Evolutionary conservation across 306 rosid genomes (phyloP).

Genomic region (Gastrolobium villosum): DNA sequence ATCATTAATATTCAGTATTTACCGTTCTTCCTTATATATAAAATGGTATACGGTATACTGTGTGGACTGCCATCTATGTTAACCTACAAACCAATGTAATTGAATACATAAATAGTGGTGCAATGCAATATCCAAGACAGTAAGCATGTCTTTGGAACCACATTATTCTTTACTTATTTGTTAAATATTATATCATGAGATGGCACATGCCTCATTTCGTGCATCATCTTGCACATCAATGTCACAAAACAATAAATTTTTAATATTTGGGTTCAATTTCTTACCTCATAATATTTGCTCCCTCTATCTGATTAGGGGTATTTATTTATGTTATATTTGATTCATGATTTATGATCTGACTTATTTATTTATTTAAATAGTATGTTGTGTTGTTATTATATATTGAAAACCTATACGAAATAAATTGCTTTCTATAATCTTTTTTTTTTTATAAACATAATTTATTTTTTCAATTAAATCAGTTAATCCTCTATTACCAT

Average conservation of each 20-base stretch:
- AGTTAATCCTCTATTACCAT: too few species aligned
- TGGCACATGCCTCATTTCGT: slow-evolving; percentile 29
- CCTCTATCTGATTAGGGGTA: too few species aligned
- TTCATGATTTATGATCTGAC: too few species aligned
- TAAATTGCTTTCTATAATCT: too few species aligned
- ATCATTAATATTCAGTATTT: neutral
- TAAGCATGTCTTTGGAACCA: slow-evolving; percentile 31
- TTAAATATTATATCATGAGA: neutral
- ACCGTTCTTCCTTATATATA: neutral
- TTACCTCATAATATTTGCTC: neutral
- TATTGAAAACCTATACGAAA: too few species aligned
- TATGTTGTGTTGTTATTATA: too few species aligned
- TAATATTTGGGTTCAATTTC: slow-evolving; percentile 20
- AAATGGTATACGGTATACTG: neutral
- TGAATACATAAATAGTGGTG: neutral
- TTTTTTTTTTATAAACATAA: too few species aligned
- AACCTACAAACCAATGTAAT: too few species aligned
- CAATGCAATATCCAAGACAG: slow-evolving; percentile 9
- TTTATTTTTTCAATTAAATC: too few species aligned
- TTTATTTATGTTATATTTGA: too few species aligned
- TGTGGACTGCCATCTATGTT: too few species aligned
- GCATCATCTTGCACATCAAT: slow-evolving; percentile 20
- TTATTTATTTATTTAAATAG: too few species aligned
- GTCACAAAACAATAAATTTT: slow-evolving; percentile 10
- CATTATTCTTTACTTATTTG: neutral